Base-by-base conservation (phyloP, 176 grass and related monocot species). In the Zoysia pacifica region DNA sequence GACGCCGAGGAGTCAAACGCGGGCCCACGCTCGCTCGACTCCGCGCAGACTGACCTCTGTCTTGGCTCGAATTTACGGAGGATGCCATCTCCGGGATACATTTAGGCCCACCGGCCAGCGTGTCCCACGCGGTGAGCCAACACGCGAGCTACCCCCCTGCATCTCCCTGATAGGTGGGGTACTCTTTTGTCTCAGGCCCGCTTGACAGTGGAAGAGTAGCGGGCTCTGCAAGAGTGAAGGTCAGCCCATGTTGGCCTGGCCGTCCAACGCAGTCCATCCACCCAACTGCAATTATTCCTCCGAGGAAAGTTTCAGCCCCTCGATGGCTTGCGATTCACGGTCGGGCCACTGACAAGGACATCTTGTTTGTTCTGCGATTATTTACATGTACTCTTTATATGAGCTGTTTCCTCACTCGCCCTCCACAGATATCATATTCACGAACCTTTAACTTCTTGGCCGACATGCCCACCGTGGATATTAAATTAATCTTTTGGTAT, bases 231-330 rank as follows among this genome's bases (percentile, higher is more conserved):
- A 0, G 1, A 11, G 77, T 75, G 14, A 5, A 1, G 10, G 71
- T n/a, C 0, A 70, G 70, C 64, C 77, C 56, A 28, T 40, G 15
- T 7, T 46, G 7, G 70, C 64, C 41, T 64, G 58, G 66, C 87
- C 78, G 87, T 73, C 82, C 87, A 81, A 77, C 58, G 14, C 59
- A 45, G 82, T 52, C 72, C 87, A 37, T 77, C 87, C 77, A 82
- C 82, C 87, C 67, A 85, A 50, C 12, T 12, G 15, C 38, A 46
- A 89, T 89, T 62, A 89, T 89, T 78, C 82, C 66, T 37, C 52
- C 4, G 14, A 39, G 72, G 0, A 51, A 67, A 60, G 5, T 2
- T 3, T 18, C 20, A 1, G 67, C 50, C 82, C 87, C 78, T 85
- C 66, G 82, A 89, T 85, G 66, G 0, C 59, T 43, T 39, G 4